Percentiles rank a stretch among this genome's conserved stretches.
Conservation (phyloP, 495 filamentous ascomycete species). For the Aspergillus cristatus region DNA sequence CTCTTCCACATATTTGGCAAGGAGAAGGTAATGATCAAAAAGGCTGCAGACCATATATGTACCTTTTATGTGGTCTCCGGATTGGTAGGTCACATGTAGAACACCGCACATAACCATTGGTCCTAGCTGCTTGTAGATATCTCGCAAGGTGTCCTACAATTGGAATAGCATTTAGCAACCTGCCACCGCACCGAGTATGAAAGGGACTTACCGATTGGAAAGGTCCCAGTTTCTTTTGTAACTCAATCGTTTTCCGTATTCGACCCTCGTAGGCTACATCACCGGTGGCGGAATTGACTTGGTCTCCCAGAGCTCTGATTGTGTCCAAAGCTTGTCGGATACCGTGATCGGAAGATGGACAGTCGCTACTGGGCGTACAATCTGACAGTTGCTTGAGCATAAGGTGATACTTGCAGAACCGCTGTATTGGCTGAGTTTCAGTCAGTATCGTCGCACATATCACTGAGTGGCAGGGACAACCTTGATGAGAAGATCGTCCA, state of each 20-base stretch:
- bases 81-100: slow-evolving; percentile 76
- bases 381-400: slow-evolving; percentile 75
- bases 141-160: slow-evolving; percentile 26
- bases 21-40: slow-evolving; percentile 69
- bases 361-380: slow-evolving; percentile 74
- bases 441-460: slow-evolving; percentile 6
- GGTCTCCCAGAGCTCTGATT: slow-evolving; percentile 59
- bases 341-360: slow-evolving; percentile 67
- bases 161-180: neutral
- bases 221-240: slow-evolving; percentile 52
- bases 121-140: slow-evolving; percentile 64
- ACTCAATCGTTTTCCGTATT: slow-evolving; percentile 44
- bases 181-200: neutral
- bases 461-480: slow-evolving; percentile 30
- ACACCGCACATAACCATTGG: slow-evolving; percentile 79
- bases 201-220: slow-evolving; percentile 49
- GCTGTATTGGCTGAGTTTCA: slow-evolving; percentile 69
- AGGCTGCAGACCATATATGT: slow-evolving; percentile 84
- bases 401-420: slow-evolving; percentile 86
- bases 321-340: slow-evolving; percentile 64
- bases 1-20: slow-evolving; percentile 56
- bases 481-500: slow-evolving; percentile 87
- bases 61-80: slow-evolving; percentile 53
- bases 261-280: slow-evolving; percentile 31
- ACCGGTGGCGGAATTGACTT: slow-evolving; percentile 67